Conservation (phyloP, 1,284 basidiomycete genomes). For the Kwoniella shivajii region DNA sequence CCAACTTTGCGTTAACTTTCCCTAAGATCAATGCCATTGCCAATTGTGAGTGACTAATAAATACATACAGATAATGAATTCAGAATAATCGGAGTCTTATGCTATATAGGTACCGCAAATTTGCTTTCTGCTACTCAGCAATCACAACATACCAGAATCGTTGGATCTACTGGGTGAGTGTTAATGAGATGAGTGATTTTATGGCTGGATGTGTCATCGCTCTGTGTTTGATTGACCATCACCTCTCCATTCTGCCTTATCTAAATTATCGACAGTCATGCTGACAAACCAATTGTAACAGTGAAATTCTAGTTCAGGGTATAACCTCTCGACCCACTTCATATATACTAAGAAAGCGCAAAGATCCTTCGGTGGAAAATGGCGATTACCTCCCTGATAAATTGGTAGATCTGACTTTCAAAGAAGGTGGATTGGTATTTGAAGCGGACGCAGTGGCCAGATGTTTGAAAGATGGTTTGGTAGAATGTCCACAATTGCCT, state of each 20-base stretch:
- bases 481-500: slow-evolving; percentile 43
- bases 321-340: slow-evolving; percentile 27
- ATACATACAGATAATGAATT: too few species aligned
- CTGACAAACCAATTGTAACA: slow-evolving; percentile 1
- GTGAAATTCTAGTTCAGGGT: slow-evolving; percentile 34
- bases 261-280: neutral
- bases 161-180: slow-evolving; percentile 42
- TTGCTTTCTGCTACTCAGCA: slow-evolving; percentile 22
- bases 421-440: slow-evolving; percentile 46
- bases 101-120: slow-evolving; percentile 22
- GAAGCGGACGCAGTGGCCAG: slow-evolving; percentile 55
- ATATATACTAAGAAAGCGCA: slow-evolving; percentile 21
- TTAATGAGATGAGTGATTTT: neutral
- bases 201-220: too few species aligned
- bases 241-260: too few species aligned
- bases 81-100: neutral
- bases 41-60: slow-evolving; percentile 35
- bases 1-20: slow-evolving; percentile 46
- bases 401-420: slow-evolving; percentile 33
- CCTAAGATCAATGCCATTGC: slow-evolving; percentile 47
- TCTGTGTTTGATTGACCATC: too few species aligned
- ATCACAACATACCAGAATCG: slow-evolving; percentile 28
- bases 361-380: slow-evolving; percentile 11
- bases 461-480: slow-evolving; percentile 46
- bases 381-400: slow-evolving; percentile 25